Conservation (phyloP, 2,329 filamentous ascomycete species). For the Xylaria digitata region DNA sequence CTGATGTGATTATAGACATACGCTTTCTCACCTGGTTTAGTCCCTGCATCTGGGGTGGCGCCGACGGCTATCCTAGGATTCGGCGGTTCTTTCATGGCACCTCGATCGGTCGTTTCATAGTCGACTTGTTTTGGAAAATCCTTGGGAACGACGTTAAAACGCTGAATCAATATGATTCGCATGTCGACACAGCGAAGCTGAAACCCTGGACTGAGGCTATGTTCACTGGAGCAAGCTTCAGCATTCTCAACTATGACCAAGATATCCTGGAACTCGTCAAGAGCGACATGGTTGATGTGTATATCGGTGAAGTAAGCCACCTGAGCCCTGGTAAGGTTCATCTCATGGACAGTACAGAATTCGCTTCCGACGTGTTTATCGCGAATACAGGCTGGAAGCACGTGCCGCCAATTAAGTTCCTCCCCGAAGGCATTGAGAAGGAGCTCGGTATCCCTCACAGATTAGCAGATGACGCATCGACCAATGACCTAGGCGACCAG, state of each 20-base stretch:
- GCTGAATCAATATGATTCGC: slow-evolving; percentile 64
- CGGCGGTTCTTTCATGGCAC: slow-evolving; percentile 69
- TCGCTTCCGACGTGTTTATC: slow-evolving; percentile 64
- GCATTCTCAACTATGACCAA: slow-evolving; percentile 69
- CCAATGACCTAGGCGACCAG: slow-evolving; percentile 53
- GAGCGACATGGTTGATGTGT: slow-evolving; percentile 63
- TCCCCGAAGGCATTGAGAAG: slow-evolving; percentile 55
- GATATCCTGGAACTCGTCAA: slow-evolving; percentile 68
- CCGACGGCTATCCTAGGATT: slow-evolving; percentile 67
- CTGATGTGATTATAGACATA: slow-evolving; percentile 55
- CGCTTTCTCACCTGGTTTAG: slow-evolving; percentile 79
- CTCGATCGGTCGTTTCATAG: slow-evolving; percentile 65
- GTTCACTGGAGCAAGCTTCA: slow-evolving; percentile 67
- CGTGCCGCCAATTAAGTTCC: slow-evolving; percentile 56
- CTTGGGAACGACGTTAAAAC: slow-evolving; percentile 66
- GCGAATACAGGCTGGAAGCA: slow-evolving; percentile 69
- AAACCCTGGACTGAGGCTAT: slow-evolving; percentile 63
- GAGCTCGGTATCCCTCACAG: slow-evolving; percentile 60
- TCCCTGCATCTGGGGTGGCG: slow-evolving; percentile 77
- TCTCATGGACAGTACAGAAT: slow-evolving; percentile 53
- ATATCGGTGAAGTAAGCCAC: slow-evolving; percentile 65
- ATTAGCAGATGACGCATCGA: slow-evolving; percentile 42
- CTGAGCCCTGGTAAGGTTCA: slow-evolving; percentile 60
- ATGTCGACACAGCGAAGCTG: slow-evolving; percentile 65
- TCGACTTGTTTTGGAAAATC: slow-evolving; percentile 68